These are phyloP conservation scores for Violaceomyces palustris DNA, from an alignment of 1,284 basidiomycete genomes.

Conservation along the genomic window DNA sequence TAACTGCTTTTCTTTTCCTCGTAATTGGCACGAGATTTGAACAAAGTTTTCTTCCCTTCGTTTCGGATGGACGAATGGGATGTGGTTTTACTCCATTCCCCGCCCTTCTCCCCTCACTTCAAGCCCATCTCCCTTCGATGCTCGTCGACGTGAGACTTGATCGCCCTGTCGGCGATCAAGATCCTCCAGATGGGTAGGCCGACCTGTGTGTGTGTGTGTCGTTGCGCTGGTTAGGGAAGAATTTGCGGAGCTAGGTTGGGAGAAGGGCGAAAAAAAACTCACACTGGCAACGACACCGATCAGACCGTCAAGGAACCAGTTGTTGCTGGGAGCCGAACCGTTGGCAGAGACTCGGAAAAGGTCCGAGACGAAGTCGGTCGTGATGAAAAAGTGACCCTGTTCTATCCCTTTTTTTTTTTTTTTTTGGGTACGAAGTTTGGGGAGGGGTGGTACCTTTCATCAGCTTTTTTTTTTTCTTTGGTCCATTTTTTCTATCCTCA, in stretches of 20 bases:
- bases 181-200: conserved; percentile 43
- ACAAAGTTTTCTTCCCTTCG: too few relatives aligned
- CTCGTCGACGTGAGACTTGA: conserved; percentile 17
- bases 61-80: too few relatives aligned
- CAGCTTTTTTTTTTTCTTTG: too few relatives aligned
- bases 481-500: too few relatives aligned
- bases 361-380: conserved; percentile 40
- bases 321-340: conserved; percentile 39
- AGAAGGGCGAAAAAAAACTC: background rate
- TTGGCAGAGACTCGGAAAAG: conserved; percentile 39
- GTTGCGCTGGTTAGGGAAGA: too few relatives aligned
- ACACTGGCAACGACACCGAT: conserved; percentile 15
- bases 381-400: conserved; percentile 39
- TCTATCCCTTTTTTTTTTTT: conserved; percentile 28
- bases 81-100: too few relatives aligned
- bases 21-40: too few relatives aligned
- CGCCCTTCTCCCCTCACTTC: too few relatives aligned
- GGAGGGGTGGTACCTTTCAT: too few relatives aligned
- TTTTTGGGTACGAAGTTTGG: too few relatives aligned
- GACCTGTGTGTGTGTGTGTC: conserved; percentile 19
- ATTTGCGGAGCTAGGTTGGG: background rate
- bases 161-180: conserved; percentile 27
- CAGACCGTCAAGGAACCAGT: conserved; percentile 24
- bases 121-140: conserved; percentile 16
- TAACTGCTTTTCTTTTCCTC: too few relatives aligned